Conservation (phyloP, 306 rosid genomes). For the Albizia julibrissin region DNA sequence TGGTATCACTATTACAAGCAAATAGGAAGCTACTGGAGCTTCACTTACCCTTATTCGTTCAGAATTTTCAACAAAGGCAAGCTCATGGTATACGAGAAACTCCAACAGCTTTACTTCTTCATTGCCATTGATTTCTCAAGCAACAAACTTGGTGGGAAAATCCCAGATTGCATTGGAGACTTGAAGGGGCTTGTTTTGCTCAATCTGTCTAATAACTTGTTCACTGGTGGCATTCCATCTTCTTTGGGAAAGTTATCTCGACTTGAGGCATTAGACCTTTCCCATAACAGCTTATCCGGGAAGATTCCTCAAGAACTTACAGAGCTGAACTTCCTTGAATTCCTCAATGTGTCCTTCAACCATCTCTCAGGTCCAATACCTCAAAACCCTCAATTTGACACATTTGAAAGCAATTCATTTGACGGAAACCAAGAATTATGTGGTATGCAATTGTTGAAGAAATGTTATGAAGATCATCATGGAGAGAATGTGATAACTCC, state of each 20-base stretch:
- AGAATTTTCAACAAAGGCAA: constrained; percentile 32
- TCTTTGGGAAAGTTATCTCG: constrained; percentile 32
- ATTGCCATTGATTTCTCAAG: constrained; percentile 34
- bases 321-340: constrained; percentile 29
- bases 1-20: not conserved
- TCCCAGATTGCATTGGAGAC: constrained; percentile 21
- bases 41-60: not conserved
- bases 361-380: constrained; percentile 34
- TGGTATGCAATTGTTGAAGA: constrained; percentile 26
- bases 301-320: constrained; percentile 20
- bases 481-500: not conserved
- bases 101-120: constrained; percentile 12
- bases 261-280: constrained; percentile 38
- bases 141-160: constrained; percentile 34
- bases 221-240: constrained; percentile 32
- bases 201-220: constrained; percentile 32
- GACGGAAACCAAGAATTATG: constrained; percentile 34
- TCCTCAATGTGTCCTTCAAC: constrained; percentile 33
- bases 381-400: constrained; percentile 19
- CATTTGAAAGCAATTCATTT: constrained; percentile 19
- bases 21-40: accelerated
- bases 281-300: constrained; percentile 28
- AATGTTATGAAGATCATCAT: not conserved
- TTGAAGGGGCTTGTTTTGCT: constrained; percentile 16
- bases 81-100: not conserved